phyloP scores from a whole-genome alignment of 352 stramenopile species.

The Globisporangium nagaii region DNA sequence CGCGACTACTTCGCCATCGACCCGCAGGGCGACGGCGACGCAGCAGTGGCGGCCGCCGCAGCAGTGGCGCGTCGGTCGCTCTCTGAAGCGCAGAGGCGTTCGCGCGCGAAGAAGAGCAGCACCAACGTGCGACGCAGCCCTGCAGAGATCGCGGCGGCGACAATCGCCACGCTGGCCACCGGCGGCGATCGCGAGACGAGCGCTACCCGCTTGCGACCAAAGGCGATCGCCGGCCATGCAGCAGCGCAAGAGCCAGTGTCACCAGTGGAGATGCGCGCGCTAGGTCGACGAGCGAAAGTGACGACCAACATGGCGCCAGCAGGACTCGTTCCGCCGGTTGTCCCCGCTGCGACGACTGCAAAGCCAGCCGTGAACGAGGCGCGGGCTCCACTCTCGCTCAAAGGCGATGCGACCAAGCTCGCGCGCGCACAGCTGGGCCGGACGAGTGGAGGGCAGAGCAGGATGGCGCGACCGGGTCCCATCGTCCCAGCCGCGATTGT shows the following conservation, averaged over 20 bases:
- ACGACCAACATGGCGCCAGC: background rate
- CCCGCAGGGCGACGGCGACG: background rate
- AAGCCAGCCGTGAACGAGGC: background rate
- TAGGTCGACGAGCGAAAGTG: background rate
- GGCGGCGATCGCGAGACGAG: background rate
- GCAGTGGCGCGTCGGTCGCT: background rate
- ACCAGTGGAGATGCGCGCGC: background rate
- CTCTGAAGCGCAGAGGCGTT: background rate
- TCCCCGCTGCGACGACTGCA: background rate
- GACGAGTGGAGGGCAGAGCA: background rate
- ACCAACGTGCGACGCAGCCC: background rate
- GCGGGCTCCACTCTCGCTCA: no score
- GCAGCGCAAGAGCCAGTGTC: background rate
- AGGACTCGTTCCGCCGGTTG: background rate
- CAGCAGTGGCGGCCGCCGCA: background rate
- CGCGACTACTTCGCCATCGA: constrained; percentile 12
- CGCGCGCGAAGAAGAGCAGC: background rate
- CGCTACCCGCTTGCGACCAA: background rate
- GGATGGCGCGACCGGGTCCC: background rate
- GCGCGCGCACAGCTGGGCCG: constrained; percentile 2
- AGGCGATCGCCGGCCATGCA: background rate
- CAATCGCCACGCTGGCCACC: background rate
- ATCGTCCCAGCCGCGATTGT: background rate
- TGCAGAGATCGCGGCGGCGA: background rate
- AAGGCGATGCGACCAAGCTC: background rate